A percentile compares a stretch with the other conserved stretches of the same genome.
Conservation (phyloP, 768 basidiomycete species). For the Gyrodon lividus region DNA sequence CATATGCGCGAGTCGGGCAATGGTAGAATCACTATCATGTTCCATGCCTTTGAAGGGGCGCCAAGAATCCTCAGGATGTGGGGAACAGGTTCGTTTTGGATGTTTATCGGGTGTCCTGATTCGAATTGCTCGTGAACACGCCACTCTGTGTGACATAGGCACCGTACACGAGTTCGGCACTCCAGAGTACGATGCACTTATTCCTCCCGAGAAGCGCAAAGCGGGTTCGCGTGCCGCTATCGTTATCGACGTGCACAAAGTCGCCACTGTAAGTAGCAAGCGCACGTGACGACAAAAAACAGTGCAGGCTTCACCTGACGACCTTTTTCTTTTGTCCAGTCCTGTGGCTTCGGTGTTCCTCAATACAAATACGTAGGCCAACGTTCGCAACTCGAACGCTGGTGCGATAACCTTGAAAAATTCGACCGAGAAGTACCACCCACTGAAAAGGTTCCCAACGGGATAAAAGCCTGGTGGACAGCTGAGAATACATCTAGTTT, state of each 20-base stretch:
- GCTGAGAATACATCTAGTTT: conserved; percentile 49
- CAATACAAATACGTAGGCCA: conserved; percentile 56
- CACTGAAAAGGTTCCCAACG: conserved; percentile 33
- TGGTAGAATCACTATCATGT: conserved; percentile 58
- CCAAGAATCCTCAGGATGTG: conserved; percentile 60
- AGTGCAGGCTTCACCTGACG: background rate
- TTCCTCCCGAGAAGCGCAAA: conserved; percentile 45
- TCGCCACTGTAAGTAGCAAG: conserved; percentile 40
- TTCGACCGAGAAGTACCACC: conserved; percentile 33
- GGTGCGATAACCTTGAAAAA: conserved; percentile 43
- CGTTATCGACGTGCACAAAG: conserved; percentile 59
- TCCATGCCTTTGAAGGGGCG: conserved; percentile 59
- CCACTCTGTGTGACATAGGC: conserved; percentile 34
- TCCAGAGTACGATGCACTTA: conserved; percentile 53
- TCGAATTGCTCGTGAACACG: background rate
- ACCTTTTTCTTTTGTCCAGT: conserved; percentile 37
- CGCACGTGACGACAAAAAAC: background rate
- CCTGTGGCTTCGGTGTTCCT: conserved; percentile 66
- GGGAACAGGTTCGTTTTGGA: conserved; percentile 45
- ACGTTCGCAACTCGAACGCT: conserved; percentile 51
- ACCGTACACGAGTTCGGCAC: conserved; percentile 62
- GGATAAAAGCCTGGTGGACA: conserved; percentile 57
- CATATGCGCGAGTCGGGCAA: conserved; percentile 59
- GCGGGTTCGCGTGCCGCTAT: conserved; percentile 62
- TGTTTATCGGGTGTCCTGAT: background rate